Base-by-base conservation (phyloP, 2,329 filamentous ascomycete species). In the Aspergillus quadrilineatus region DNA sequence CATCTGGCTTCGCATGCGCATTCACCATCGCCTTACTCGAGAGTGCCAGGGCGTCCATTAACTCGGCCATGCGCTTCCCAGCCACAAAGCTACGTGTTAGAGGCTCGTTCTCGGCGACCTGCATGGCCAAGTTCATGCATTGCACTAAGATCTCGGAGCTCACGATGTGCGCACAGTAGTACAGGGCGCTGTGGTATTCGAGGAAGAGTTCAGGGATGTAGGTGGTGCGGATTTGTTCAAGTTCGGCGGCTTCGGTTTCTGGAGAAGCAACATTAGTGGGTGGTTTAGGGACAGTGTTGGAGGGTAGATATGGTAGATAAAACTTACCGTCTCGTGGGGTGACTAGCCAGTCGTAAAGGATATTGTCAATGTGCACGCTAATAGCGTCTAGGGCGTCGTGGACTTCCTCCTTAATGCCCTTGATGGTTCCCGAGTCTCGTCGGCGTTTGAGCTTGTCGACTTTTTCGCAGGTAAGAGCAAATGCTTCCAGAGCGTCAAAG, bases 121-220 rank as follows among this genome's bases (percentile, higher is more conserved):
- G 82, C 2, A 86, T 85, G 1, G 91, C 87, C 14, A 99, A 79
- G 57, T 96, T 90, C 89, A 99, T 93, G 66, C 88, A 89, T 68
- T 93, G 87, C 28, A 94, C 81, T 15, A 96, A 80, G 62, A 88
- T 84, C 57, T 93, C 89, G 43, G 91, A 86, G 45, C 86, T 88
- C 43, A 95, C 78, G 48, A 85, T 82, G 46, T 85, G 86, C 3
- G 90, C 91, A 0, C 89, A 88, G 67, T 89, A 89, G 70, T 95
- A 89, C 49, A 97, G 78, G 1, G 89, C 87, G 65, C 84, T 87
- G 69, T 94, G 85, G 71, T 94, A 97, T 2, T 89, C 90, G 49
- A 99, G 81, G 42, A 96, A 80, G 15, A 90, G 83, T 70, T 97
- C 92, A 1, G 94, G 92, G 3, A 99, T 80, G 73, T 96, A 97